These are phyloP conservation scores for Mycena floridula DNA, from an alignment of 768 basidiomycete species.

Conservation along the genomic window DNA sequence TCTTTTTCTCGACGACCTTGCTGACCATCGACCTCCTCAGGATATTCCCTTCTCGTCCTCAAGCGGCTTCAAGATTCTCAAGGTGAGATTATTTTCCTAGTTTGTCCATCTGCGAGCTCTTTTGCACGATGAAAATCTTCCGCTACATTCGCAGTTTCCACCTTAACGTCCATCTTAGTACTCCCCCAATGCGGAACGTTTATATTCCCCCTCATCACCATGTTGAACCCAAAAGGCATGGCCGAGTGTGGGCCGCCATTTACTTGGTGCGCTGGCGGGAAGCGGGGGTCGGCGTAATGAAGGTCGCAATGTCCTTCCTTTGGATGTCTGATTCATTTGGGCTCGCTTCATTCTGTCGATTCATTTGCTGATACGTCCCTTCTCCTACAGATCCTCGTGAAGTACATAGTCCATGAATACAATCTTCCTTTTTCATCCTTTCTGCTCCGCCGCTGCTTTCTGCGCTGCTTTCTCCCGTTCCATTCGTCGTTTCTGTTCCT, in stretches of 20 bases:
- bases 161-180: constrained; percentile 68
- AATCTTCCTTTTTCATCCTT: too few species aligned
- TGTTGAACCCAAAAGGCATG: constrained; percentile 67
- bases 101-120: constrained; percentile 7
- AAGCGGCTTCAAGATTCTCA: background rate
- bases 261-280: constrained; percentile 62
- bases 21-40: background rate
- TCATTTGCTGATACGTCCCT: too few species aligned
- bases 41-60: constrained; percentile 6
- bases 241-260: constrained; percentile 58
- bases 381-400: too few species aligned
- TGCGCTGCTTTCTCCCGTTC: background rate
- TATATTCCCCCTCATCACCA: constrained; percentile 60
- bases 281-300: constrained; percentile 70
- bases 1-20: background rate
- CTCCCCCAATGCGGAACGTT: constrained; percentile 69
- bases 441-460: too few species aligned
- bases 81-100: constrained; percentile 18
- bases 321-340: constrained; percentile 72
- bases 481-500: background rate
- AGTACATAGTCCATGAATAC: too few species aligned
- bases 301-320: constrained; percentile 74
- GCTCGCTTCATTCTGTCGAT: constrained; percentile 1
- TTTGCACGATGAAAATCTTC: constrained; percentile 48
- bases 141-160: constrained; percentile 85